These are phyloP conservation scores for Apiospora koreana DNA, from an alignment of 2,329 filamentous ascomycete genomes.

Conservation along the genomic window DNA sequence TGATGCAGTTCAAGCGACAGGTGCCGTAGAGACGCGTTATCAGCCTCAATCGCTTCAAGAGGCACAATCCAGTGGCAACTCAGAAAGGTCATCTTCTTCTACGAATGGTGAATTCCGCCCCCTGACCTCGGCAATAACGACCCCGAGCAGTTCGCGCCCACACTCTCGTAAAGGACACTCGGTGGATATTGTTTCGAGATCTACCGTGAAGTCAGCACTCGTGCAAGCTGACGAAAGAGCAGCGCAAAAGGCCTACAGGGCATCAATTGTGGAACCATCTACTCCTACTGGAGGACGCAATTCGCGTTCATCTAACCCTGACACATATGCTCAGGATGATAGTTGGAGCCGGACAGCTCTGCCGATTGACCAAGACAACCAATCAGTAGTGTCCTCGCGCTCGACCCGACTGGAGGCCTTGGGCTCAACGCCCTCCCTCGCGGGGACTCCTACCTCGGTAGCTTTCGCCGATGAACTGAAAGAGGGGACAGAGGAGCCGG, in stretches of 20 bases:
- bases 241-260: constrained; percentile 13
- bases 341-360: constrained; percentile 27
- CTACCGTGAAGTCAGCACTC: constrained; percentile 2
- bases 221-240: constrained; percentile 18
- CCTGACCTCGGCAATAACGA: constrained; percentile 39
- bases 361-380: constrained; percentile 27
- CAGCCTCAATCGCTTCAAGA: constrained; percentile 15
- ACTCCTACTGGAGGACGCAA: background rate
- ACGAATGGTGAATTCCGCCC: constrained; percentile 41
- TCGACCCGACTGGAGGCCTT: constrained; percentile 14
- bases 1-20: background rate
- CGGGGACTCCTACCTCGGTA: constrained; percentile 23
- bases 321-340: constrained; percentile 19
- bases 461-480: constrained; percentile 24
- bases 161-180: constrained; percentile 39
- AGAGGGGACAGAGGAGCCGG: constrained; percentile 21
- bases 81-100: constrained; percentile 42
- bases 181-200: constrained; percentile 19
- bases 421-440: constrained; percentile 19
- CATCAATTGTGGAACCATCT: constrained; percentile 12
- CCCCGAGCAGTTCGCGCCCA: constrained; percentile 44
- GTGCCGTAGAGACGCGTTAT: background rate
- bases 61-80: constrained; percentile 31
- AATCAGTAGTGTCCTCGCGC: constrained; percentile 12
- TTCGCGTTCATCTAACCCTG: background rate